Evolutionary conservation across 2,329 filamentous ascomycete genomes (phyloP), one percentile per base, ranked within the genome.

Genomic region (Aspergillus fijiensis): DNA sequence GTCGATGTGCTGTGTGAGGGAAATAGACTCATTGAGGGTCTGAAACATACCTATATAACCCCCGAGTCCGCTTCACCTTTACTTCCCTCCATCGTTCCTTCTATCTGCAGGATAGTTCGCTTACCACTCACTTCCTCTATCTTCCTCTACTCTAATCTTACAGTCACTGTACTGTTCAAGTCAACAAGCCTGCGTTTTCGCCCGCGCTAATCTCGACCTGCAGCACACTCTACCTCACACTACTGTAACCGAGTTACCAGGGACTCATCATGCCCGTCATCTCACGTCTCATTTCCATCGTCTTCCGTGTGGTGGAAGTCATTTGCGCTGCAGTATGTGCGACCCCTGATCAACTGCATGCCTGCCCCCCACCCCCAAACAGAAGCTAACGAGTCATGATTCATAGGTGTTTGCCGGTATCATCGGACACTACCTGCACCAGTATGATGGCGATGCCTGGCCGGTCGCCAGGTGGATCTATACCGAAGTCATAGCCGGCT

Each of bases 391-490:
- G 19, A 39, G n/a, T 35, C 35, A 31, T 21, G 9, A 39, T 42
- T 21, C 9, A 31, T 61, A 81, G 79, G 72, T 81, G 62, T 87
- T 91, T 55, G 86, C 88, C 25, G 89, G 88, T 61, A 80, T 92
- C 62, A 86, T 88, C 60, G 88, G 87, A 55, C 73, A 85, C 65
- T 89, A 89, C 73, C 84, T 92, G 27, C 82, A 86, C 71, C 66
- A 76, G 3, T 78, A 78, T 23, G 65, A 78, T 35, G 74, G 79
- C 39, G 80, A 81, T 56, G 75, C 80, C 60, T 87, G 84, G 81
- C 77, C 81, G 19, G 77, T 84, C 45, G 86, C 82, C 39, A 87
- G 89, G 59, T 87, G 88, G 78, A 91, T 93, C 76, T 93, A 91
- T 79, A 85, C 89, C 50, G 85, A 89, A 70, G 85, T 91, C 19